Evolutionary conservation across 208 protist genomes (phyloP), one percentile per base, ranked within the genome.

Genomic region (Wallacemonas sp.): DNA sequence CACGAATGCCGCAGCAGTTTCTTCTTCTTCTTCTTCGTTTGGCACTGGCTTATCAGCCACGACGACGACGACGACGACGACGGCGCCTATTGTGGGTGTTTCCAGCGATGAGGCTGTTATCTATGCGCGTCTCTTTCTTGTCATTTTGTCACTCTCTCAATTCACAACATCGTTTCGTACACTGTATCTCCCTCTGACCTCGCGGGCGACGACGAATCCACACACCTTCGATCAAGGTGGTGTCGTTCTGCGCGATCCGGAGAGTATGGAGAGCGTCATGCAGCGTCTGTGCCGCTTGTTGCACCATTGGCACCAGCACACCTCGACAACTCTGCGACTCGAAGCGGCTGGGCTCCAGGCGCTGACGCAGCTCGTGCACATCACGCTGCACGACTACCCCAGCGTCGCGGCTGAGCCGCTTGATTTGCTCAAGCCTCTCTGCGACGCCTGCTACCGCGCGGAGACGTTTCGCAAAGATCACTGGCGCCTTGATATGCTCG

Each of bases 401-500:
- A 5, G 19, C 30, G 64, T 76, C 26, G 71, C 79, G 0, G 60
- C 63, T 2, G 66, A 46, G 2, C 54, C 66, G 2, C 46, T 81
- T 31, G 77, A 77, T 21, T 54, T 93, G 30, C 65, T 86, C 9
- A 80, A 75, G 56, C 75, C 64, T 2, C 59, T 93, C 11, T 83
- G 80, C 54, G 66, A 93, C 53, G 72, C 77, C 19, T 83, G 80
- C 44, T 77, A 84, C 39, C 68, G 76, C 5, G 68, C 68, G 2
- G 60, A 73, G 56, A 86, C 77, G 30, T 68, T 47, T 0, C 81
- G 88, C 0, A 58, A 77, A n/a, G 82, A 89, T 34, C 73, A 76
- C 19, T 94, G 88, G 88, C 78, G 82, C 21, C 74, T 90, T 31
- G 84, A 91, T 68, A 70, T 71, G 21, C 62, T 88, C 60, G 56